Base-by-base conservation (phyloP, 768 basidiomycete species). In the Galerina marginata region DNA sequence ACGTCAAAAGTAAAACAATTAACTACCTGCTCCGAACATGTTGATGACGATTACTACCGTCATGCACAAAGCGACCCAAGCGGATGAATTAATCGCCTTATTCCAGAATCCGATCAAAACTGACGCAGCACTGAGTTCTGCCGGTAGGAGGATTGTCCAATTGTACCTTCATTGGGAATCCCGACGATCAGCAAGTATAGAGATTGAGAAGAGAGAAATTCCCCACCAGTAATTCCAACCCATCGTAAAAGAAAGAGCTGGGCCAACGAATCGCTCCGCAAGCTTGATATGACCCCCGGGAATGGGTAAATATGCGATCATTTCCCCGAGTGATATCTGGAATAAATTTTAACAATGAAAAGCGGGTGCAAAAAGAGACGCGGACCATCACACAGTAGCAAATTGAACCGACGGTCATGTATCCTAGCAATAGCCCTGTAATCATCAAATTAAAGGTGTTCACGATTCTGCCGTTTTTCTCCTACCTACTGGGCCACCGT, bases 211-310 rank as follows among this genome's bases (percentile, higher is more conserved):
- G 9, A 49, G 9, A 29, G 2, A 20, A 16, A 9, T n/a, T 51
- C 5, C 54, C 33, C 60, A 76, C 81, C 79, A 80, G 65, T 82
- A 83, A 61, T 82, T 83, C 81, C 80, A 83, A 38, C 81, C 81
- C 82, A 83, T 79, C 0, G 81, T 75, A 59, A 83, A 82, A 3
- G 90, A 89, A 61, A 91, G 77, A 1, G 90, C 88, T 12, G 86
- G 88, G 61, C 91, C 85, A 6, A 94, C 88, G 67, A 94, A 95
- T 33, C 92, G 89, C 70, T 89, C 92, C 0, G 92, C 88, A 14
- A 94, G 75, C 60, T 81, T 91, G 72, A 93, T 92, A 65, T 93
- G 91, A 3, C 84, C 92, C 58, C 92, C 92, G 23, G 90, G 81
- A 50, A 94, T 81, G 0, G 92, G 92, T 4, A 94, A 81, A 72